Percentiles rank a stretch among this genome's conserved stretches.
phyloP scores from a whole-genome alignment of 768 basidiomycete genomes.

The Boletus bicolor region DNA sequence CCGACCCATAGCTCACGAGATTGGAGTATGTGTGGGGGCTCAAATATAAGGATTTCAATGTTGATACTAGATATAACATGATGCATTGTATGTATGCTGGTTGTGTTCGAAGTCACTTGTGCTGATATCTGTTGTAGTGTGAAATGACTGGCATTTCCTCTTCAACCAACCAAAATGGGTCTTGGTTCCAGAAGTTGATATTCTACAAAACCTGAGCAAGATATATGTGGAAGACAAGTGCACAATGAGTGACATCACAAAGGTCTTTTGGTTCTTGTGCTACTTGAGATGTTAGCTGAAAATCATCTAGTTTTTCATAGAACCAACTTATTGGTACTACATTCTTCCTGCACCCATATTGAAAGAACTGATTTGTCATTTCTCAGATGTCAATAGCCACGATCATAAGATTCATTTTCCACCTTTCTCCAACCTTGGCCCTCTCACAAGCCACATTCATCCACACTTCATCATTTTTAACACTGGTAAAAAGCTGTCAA shows the following conservation, averaged over 20 bases:
- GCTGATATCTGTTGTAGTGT: not conserved
- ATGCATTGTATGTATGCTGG: not conserved
- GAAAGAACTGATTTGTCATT: not conserved
- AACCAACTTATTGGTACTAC: not conserved
- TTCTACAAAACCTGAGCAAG: not conserved
- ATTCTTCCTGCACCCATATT: not conserved
- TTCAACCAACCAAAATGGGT: not conserved
- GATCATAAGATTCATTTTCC: not conserved
- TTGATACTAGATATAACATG: not conserved
- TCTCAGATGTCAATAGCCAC: not conserved
- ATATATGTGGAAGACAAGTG: not conserved
- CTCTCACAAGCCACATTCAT: too few species aligned
- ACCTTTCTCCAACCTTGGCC: too few species aligned
- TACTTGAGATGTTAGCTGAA: not conserved
- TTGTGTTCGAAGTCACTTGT: not conserved
- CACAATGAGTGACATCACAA: not conserved
- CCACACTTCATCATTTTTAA: too few species aligned
- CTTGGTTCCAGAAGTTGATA: not conserved
- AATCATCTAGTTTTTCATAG: not conserved
- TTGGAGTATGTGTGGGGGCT: conserved; percentile 1
- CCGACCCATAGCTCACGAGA: not conserved
- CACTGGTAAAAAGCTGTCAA: too few species aligned
- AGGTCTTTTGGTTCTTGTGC: not conserved
- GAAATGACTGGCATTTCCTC: not conserved
- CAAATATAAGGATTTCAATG: not conserved